These are phyloP conservation scores for Sporothrix dimorphospora DNA, from an alignment of 2,329 filamentous ascomycete genomes.

Conservation along the genomic window DNA sequence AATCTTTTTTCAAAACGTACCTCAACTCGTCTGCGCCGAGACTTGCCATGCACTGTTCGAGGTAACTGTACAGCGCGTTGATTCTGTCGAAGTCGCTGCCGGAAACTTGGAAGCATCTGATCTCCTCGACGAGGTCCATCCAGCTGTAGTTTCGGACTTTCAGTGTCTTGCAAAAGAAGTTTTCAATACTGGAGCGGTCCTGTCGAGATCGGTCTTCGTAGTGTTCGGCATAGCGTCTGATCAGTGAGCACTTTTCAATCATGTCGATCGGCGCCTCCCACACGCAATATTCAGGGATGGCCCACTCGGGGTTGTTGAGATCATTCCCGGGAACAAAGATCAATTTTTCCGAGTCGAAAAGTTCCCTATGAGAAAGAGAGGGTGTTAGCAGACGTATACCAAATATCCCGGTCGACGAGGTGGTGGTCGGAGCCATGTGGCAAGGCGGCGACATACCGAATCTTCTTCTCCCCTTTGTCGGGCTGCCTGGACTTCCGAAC, in stretches of 20 bases:
- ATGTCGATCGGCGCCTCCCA: conserved; percentile 9
- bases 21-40: background rate
- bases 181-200: background rate
- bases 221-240: background rate
- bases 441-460: too few relatives aligned
- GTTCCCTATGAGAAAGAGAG: background rate
- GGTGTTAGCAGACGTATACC: background rate
- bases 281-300: background rate
- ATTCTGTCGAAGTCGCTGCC: background rate
- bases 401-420: too few relatives aligned
- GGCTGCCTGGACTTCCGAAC: too few relatives aligned
- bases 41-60: background rate
- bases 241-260: background rate
- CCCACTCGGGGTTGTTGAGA: background rate
- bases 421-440: too few relatives aligned
- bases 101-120: background rate
- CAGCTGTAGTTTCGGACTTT: conserved; percentile 5
- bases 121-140: conserved; percentile 17
- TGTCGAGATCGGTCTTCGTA: background rate
- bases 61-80: background rate
- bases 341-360: background rate
- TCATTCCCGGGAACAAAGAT: background rate
- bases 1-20: background rate
- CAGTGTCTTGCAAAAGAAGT: conserved; percentile 14
- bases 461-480: too few relatives aligned